Conservation (phyloP, 1,284 basidiomycete genomes). For the Apiotrichum porosum region DNA sequence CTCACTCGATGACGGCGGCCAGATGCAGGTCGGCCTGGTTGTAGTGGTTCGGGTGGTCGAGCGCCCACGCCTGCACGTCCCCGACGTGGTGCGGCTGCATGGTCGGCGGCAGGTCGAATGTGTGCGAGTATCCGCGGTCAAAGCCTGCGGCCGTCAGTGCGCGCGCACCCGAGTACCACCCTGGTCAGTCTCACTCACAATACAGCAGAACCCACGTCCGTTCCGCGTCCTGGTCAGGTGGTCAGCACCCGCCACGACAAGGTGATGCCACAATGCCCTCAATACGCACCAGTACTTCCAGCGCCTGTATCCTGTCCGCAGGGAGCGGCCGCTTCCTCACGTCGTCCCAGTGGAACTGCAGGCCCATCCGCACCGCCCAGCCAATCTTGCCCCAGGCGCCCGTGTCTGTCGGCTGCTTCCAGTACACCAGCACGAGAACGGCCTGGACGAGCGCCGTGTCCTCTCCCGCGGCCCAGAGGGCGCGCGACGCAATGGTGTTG, state of each 20-base stretch:
- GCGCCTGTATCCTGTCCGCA: background rate
- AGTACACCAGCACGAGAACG: constrained; percentile 14
- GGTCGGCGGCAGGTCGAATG: background rate
- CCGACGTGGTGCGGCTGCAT: constrained; percentile 3
- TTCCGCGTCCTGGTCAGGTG: background rate
- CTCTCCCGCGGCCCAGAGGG: background rate
- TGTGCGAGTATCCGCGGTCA: background rate
- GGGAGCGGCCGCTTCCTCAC: background rate
- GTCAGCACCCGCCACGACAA: too few species aligned
- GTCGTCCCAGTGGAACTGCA: constrained; percentile 11
- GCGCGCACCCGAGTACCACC: too few species aligned
- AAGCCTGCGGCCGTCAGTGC: too few species aligned
- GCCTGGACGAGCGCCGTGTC: constrained; percentile 11
- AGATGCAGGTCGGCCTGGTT: constrained; percentile 7
- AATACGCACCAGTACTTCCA: background rate
- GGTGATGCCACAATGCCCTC: background rate
- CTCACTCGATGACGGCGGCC: constrained; percentile 5
- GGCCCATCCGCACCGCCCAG: constrained; percentile 13
- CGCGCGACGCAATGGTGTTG: constrained; percentile 6
- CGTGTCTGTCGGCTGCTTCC: constrained; percentile 15
- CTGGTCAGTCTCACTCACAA: too few species aligned
- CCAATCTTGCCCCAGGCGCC: constrained; percentile 24
- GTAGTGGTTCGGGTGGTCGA: constrained; percentile 3
- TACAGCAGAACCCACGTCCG: constrained; percentile 4
- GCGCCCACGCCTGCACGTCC: constrained; percentile 5